A percentile compares a stretch with the other conserved stretches of the same genome.
phyloP scores from a whole-genome alignment of 352 stramenopile genomes.

The Pythium oligandrum region DNA sequence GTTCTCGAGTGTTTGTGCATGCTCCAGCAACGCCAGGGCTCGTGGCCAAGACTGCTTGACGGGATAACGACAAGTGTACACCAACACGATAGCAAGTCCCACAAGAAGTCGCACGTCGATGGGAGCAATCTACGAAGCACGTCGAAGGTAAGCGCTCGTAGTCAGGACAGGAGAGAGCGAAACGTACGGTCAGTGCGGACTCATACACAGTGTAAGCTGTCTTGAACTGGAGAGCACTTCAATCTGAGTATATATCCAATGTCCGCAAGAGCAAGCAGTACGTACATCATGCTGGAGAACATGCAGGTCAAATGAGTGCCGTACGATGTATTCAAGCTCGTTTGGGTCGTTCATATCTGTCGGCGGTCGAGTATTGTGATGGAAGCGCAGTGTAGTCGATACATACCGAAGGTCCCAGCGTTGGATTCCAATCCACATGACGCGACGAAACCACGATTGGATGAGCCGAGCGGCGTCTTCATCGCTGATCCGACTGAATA shows the following conservation, averaged over 20 bases:
- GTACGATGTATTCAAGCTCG: constrained; percentile 30
- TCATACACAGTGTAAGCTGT: constrained; percentile 43
- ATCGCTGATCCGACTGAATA: constrained; percentile 37
- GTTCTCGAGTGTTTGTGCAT: constrained; percentile 12
- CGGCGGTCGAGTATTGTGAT: constrained; percentile 14
- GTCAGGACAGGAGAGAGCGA: not conserved
- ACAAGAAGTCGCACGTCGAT: constrained; percentile 34
- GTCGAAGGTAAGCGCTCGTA: not conserved
- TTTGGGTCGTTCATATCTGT: constrained; percentile 3
- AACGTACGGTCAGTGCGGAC: constrained; percentile 38
- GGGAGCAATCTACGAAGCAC: constrained; percentile 21
- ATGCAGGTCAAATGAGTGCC: constrained; percentile 41
- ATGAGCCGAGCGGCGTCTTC: constrained; percentile 22
- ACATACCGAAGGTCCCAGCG: constrained; percentile 36
- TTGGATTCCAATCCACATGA: constrained; percentile 48
- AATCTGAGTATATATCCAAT: too few species aligned
- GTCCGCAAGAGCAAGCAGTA: too few species aligned
- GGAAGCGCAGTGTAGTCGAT: constrained; percentile 32
- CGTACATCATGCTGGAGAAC: constrained; percentile 46
- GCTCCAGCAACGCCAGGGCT: constrained; percentile 30
- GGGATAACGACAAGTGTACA: constrained; percentile 59
- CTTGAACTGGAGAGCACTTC: constrained; percentile 68
- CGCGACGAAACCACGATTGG: constrained; percentile 50
- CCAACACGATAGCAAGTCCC: constrained; percentile 45
- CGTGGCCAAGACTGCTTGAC: constrained; percentile 45